Base-by-base conservation (phyloP, 805 yeast genomes). In the Barnettozyma populi region DNA sequence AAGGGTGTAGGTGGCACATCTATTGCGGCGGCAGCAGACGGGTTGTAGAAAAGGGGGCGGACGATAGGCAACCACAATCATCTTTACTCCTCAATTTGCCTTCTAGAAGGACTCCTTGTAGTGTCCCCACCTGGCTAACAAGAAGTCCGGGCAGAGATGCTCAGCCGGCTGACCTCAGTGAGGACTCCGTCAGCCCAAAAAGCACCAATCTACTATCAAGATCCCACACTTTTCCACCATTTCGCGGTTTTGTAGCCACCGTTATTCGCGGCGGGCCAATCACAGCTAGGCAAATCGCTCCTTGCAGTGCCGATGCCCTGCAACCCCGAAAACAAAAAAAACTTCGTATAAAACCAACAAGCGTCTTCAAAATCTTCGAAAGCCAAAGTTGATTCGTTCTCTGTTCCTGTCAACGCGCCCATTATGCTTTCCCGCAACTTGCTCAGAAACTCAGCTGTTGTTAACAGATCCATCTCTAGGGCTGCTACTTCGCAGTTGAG, bases 401-500 rank as follows among this genome's bases (percentile, higher is more conserved):
- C 24, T 14, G 16, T 29, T 29, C 32, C 32, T 29, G 32, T 16
- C 29, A 34, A 24, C 16, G 27, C 18, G 20, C 27, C 25, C 3
- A 37, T 4, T 4, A 44, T 44, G 47, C 47, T 44, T 31, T 44
- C 47, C 24, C 36, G 47, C 16, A 44, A 21, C 21, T 32, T 44
- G 23, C 24, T 32, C 16, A 44, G 47, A 44, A 44, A 39, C 25
- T 31, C 47, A 16, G 25, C 43, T 24, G 39, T 32, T n/a, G 36
- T 38, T 19, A 38, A 39, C 43, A 38, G 42, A 38, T 44, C 47
- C 24, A 44, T 36, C 29, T 14, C 31, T 8, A 34, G 29, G n/a
- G 47, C 27, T 9, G 36, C 47, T 18, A 24, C 39, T 4, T 14
- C 47, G 27, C 49, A 46, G 35, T 23, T 46, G 31, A 46, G 49